Percentiles rank a stretch among this genome's conserved stretches.
Conservation (phyloP, 2,329 filamentous ascomycete species). For the Colletotrichum lupini region DNA sequence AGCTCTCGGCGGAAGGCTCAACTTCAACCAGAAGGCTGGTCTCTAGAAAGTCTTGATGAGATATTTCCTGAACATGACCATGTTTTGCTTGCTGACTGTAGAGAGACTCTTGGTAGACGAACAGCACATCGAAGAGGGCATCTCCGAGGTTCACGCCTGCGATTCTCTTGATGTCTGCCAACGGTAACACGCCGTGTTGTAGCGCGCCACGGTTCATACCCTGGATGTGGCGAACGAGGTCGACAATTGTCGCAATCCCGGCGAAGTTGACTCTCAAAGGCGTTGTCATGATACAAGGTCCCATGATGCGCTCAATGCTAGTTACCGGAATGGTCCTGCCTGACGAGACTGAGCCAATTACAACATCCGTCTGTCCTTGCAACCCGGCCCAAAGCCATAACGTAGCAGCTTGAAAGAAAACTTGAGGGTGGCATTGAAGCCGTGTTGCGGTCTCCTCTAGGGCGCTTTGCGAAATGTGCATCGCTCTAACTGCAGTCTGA, state of each 20-base stretch:
- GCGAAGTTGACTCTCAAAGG: conserved; percentile 75
- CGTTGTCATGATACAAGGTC: conserved; percentile 82
- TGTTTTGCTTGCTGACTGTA: conserved; percentile 43
- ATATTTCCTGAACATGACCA: conserved; percentile 61
- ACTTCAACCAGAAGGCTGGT: conserved; percentile 82
- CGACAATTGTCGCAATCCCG: conserved; percentile 60
- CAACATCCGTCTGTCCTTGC: conserved; percentile 72
- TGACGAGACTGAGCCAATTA: conserved; percentile 84
- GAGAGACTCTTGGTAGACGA: conserved; percentile 86
- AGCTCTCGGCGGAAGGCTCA: conserved; percentile 66
- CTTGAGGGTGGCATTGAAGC: conserved; percentile 70
- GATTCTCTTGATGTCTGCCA: conserved; percentile 76
- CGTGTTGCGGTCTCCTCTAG: conserved; percentile 50
- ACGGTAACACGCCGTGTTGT: conserved; percentile 69
- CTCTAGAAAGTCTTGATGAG: conserved; percentile 78
- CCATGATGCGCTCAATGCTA: conserved; percentile 78
- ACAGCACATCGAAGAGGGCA: conserved; percentile 79
- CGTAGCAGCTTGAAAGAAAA: conserved; percentile 80
- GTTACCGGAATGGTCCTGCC: conserved; percentile 79
- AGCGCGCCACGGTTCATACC: conserved; percentile 73
- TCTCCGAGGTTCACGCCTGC: conserved; percentile 65
- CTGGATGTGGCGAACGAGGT: conserved; percentile 74
- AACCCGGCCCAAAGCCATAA: conserved; percentile 74
- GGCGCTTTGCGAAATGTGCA: conserved; percentile 48
- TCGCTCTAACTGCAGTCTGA: conserved; percentile 39